Base-by-base conservation (phyloP, 2,329 filamentous ascomycete species). In the Hyphodiscus sp. region DNA sequence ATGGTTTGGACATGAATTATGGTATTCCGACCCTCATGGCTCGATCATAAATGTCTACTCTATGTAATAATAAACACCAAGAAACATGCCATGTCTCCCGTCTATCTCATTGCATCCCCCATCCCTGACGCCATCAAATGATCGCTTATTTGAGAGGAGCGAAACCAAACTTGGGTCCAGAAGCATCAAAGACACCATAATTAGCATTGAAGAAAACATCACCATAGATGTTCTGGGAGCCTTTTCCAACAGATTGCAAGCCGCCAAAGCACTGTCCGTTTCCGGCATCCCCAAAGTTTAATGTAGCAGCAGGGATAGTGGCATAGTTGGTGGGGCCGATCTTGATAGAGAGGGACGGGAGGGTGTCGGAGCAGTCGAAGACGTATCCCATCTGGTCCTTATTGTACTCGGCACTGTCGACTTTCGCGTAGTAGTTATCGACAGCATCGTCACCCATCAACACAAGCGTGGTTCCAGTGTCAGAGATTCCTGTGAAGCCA, bases 401-500 rank as follows among this genome's bases (percentile, higher is more conserved):
- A 55, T 62, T 60, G 53, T 66, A 67, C 8, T 44, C 41, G 1
- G 72, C 56, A 8, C 69, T 66, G 2, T 51, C 46, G 1, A 74
- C 68, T 20, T 63, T 43, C 1, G 52, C 53, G 47, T 73, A 74
- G 65, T 73, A 74, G 16, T 60, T 61, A 6, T 61, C 45, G 42
- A 70, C 70, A 13, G 69, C 63, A 7, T 54, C 20, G 23, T 67
- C 62, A 30, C 62, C 62, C 47, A 73, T 66, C 47, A 73, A 61
- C 45, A 73, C 58, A 20, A 74, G 66, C 2, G 71, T 72, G 19
- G 72, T 73, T 55, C 71, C 71, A 4, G 72, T 74, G 59, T 74
- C 71, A 41, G 66, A 63, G 47, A 73, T 69, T 50, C 61, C 68
- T 10, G 59, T 63, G 50, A 59, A 55, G 45, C 60, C 57, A 16